phyloP scores from a whole-genome alignment of 2,329 filamentous ascomycete species.

The Rhynchosporium graminicola region DNA sequence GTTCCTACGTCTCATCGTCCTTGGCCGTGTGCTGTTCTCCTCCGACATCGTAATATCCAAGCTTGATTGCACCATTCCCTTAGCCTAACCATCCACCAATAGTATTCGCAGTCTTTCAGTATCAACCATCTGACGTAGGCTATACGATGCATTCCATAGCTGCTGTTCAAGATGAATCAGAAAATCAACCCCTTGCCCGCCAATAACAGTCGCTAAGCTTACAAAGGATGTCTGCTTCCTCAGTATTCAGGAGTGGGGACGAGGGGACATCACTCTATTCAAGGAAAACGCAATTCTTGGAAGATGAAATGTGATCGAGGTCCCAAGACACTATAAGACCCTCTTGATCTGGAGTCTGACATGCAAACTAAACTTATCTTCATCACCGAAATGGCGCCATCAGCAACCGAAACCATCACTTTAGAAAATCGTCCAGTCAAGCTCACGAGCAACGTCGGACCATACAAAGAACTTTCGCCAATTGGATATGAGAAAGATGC shows the following conservation, averaged over 20 bases:
- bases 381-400: constrained; percentile 35
- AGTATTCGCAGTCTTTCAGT: constrained; percentile 5
- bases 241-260: constrained; percentile 15
- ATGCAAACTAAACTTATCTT: background rate
- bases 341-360: background rate
- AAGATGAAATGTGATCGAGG: constrained; percentile 11
- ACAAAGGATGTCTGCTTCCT: constrained; percentile 17
- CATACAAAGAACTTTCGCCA: constrained; percentile 39
- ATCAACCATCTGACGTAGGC: constrained; percentile 2
- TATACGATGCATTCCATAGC: background rate
- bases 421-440: constrained; percentile 27
- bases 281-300: constrained; percentile 9
- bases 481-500: constrained; percentile 37
- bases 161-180: constrained; percentile 1
- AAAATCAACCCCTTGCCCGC: background rate
- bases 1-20: background rate
- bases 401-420: constrained; percentile 35
- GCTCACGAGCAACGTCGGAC: constrained; percentile 32
- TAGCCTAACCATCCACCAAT: constrained; percentile 21
- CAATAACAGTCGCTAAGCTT: constrained; percentile 11
- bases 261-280: constrained; percentile 13
- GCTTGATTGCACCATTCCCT: constrained; percentile 25
- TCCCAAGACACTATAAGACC: background rate
- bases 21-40: constrained; percentile 1
- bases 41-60: constrained; percentile 21